Percentiles rank a stretch among this genome's conserved stretches.
phyloP scores from a whole-genome alignment of 192 early-diverging fungal species.

The Podila horticola region DNA sequence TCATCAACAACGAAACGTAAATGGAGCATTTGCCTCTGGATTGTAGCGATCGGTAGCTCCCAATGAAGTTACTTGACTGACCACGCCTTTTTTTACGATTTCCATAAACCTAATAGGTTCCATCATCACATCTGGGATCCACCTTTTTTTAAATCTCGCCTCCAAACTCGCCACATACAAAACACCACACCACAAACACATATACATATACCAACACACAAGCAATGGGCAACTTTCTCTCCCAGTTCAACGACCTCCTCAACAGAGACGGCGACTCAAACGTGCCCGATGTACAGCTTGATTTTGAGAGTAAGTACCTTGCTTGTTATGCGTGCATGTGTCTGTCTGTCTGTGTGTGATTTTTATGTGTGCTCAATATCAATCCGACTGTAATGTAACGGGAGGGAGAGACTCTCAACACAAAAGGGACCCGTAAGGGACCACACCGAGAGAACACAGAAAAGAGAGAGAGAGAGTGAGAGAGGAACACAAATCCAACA shows the following conservation, averaged over 20 bases:
- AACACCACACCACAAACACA: background rate
- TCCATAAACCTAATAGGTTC: too few relatives aligned
- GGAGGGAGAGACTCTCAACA: too few relatives aligned
- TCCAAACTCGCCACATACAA: background rate
- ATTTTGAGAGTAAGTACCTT: slow-evolving; percentile 67
- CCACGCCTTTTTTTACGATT: too few relatives aligned
- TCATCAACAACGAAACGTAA: background rate
- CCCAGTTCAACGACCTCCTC: slow-evolving; percentile 59
- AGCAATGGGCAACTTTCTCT: slow-evolving; percentile 57
- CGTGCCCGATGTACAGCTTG: slow-evolving; percentile 67
- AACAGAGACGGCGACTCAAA: slow-evolving; percentile 45
- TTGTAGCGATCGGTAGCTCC: too few relatives aligned
- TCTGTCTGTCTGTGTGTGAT: background rate
- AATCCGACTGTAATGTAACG: background rate
- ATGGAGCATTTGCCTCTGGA: too few relatives aligned
- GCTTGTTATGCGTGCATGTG: background rate
- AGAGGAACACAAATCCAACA: too few relatives aligned
- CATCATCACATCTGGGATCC: too few relatives aligned
- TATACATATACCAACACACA: slow-evolving; percentile 11
- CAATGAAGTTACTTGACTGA: too few relatives aligned
- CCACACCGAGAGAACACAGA: too few relatives aligned
- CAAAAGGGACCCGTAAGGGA: too few relatives aligned
- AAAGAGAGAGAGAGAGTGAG: too few relatives aligned
- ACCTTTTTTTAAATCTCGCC: background rate
- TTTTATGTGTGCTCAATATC: background rate